A percentile compares a stretch with the other conserved stretches of the same genome.
Conservation (phyloP, 2,329 filamentous ascomycete species). For the Aureobasidium sp. region DNA sequence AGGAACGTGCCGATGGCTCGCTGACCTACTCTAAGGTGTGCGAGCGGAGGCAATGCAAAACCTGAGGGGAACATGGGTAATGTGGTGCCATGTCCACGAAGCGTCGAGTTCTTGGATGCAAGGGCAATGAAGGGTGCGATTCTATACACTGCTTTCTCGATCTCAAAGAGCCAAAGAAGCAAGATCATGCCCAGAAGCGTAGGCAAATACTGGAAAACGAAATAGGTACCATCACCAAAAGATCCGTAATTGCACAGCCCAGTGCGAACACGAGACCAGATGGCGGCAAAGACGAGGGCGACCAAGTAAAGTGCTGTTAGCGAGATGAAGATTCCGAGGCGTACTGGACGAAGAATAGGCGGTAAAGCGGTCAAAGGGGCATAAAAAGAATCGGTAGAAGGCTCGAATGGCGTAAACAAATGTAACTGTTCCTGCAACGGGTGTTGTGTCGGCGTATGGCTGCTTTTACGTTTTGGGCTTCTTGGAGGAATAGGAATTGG, state of each 20-base stretch:
- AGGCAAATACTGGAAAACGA: conserved; percentile 79
- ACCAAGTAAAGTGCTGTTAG: conserved; percentile 64
- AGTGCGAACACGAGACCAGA: conserved; percentile 55
- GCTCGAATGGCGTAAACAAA: conserved; percentile 29
- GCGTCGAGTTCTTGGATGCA: conserved; percentile 54
- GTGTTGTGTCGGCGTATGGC: not conserved
- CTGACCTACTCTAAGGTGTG: conserved; percentile 63
- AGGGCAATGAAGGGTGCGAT: conserved; percentile 73
- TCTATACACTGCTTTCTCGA: conserved; percentile 68
- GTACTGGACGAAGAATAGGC: conserved; percentile 59
- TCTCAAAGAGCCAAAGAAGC: conserved; percentile 68
- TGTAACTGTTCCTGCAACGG: conserved; percentile 18
- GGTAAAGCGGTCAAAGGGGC: conserved; percentile 61
- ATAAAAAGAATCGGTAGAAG: conserved; percentile 23
- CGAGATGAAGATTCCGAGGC: conserved; percentile 54
- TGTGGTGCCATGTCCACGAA: conserved; percentile 60
- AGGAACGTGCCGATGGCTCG: conserved; percentile 61
- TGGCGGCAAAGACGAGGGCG: conserved; percentile 64
- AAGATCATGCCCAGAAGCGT: conserved; percentile 66
- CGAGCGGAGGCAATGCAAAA: conserved; percentile 61
- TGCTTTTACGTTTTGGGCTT: conserved; percentile 8
- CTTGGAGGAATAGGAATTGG: conserved; percentile 11
- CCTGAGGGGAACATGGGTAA: conserved; percentile 54
- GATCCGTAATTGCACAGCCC: conserved; percentile 63
- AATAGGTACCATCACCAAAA: conserved; percentile 69